Evolutionary conservation across 108 stramenopile species (phyloP), one percentile per base, ranked within the genome.

Genomic region (Cyclotella cryptica): DNA sequence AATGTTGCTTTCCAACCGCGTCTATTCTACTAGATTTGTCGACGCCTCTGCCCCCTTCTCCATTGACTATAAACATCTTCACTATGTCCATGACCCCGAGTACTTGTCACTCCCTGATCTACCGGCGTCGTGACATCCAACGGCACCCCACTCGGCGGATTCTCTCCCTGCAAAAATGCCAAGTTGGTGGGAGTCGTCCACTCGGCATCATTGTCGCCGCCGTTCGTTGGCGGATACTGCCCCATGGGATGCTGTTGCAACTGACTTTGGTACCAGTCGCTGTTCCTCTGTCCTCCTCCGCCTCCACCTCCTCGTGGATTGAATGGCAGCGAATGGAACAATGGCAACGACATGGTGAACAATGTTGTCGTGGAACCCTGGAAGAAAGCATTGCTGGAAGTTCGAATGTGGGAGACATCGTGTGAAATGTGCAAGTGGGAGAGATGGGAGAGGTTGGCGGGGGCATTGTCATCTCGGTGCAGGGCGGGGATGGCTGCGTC

Each of bases 11-110:
- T n/a, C n/a, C n/a, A n/a, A n/a, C n/a, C n/a, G n/a, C n/a, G n/a
- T n/a, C n/a, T n/a, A n/a, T n/a, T n/a, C 49, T 22, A 58, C 22
- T 58, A 5, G 22, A 46, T 28, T 41, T 62, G 73, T 26, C 73
- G 40, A 6, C 73, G 55, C 35, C 73, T 74, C 6, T 35, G 35
- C 27, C 62, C 44, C 19, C 6, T 43, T 47, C 58, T 64, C 19
- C 77, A 26, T 35, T 71, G 77, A 70, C 61, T 64, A 44, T 70
- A 78, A 18, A 78, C 69, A 78, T 78, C 77, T 28, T 28, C 77
- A 27, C 69, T 60, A 49, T 70, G 61, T 14, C 77, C 77, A 64
- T 64, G 69, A 11, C 61, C 69, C 17, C 69, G 62, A n/a, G 77
- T 62, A 52, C 12, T 35, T 5, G 45, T 39, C 10, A 46, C 51